Base-by-base conservation (phyloP, 1,284 basidiomycete species). In the Puccinia novopanici region DNA sequence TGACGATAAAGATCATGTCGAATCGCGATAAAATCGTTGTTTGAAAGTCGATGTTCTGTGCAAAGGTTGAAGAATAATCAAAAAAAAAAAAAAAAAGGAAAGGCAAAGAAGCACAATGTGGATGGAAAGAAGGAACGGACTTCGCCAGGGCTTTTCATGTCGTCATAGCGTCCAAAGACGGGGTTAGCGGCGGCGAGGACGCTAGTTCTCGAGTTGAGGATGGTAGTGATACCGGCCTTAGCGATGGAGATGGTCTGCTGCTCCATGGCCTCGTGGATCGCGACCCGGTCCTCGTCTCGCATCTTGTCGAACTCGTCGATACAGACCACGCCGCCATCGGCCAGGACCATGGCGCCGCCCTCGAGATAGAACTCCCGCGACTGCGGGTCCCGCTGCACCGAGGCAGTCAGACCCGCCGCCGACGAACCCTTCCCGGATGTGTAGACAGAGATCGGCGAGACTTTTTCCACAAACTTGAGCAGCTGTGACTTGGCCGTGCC, bases 221-320 rank as follows among this genome's bases (percentile, higher is more conserved):
- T 94, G 0, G 97, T 99, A 0, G 97, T 99, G 83, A 99, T 99
- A 83, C 97, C 97, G 2, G 97, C 97, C 87, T 99, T 99, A 50
- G 96, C 96, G 83, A 99, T 98, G 2, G 97, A 99, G 83, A 99
- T 99, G 0, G 96, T 99, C 86, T 99, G 96, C 85, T 99, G 96
- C 85, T 99, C 96, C 96, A 99, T 99, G 22, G 96, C 97, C 87
- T 99, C 97, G 87, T 99, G 97, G 82, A 99, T 99, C 0, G 97
- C 63, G 2, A 24, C 40, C 81, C 97, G 91, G 85, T 99, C 97
- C 86, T 98, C 96, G 85, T 99, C 97, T 40, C 95, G 89, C 97
- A 99, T 99, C 89, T 99, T 99, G 88, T 99, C 97, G 84, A 99
- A 99, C 86, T 99, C 97, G 85, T 99, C 97, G 84, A 99, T 99